phyloP scores from a whole-genome alignment of 352 stramenopile genomes.

The Pythium aphanidermatum region DNA sequence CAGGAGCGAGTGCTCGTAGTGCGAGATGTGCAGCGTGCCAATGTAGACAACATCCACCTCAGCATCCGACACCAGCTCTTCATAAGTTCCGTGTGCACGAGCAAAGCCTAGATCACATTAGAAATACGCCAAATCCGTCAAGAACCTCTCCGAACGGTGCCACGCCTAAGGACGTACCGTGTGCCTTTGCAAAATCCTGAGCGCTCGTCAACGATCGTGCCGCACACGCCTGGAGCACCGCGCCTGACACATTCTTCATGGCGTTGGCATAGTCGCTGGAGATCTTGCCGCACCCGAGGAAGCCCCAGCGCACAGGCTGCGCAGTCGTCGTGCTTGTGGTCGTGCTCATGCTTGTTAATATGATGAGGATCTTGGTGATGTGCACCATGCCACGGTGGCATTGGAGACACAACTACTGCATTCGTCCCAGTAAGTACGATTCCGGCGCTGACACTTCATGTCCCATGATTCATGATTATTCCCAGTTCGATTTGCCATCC shows the following conservation, averaged over 20 bases:
- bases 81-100: slow-evolving; percentile 78
- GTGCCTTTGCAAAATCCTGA: slow-evolving; percentile 33
- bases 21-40: slow-evolving; percentile 84
- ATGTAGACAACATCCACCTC: slow-evolving; percentile 92
- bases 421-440: neutral
- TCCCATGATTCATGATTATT: no score
- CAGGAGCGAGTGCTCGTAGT: slow-evolving; percentile 68
- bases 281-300: slow-evolving; percentile 68
- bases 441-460: neutral
- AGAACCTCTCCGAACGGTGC: no score
- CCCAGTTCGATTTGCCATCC: no score
- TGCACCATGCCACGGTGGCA: no score
- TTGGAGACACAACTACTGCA: no score
- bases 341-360: neutral
- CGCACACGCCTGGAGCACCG: slow-evolving; percentile 39
- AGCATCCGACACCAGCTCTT: slow-evolving; percentile 68
- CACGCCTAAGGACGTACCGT: slow-evolving; percentile 23
- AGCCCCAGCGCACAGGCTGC: slow-evolving; percentile 43
- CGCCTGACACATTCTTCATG: slow-evolving; percentile 24
- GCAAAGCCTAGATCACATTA: slow-evolving; percentile 43
- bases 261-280: slow-evolving; percentile 50
- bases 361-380: neutral
- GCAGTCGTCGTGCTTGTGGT: neutral
- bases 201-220: slow-evolving; percentile 40
- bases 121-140: neutral